Evolutionary conservation across 2,329 filamentous ascomycete species (phyloP).

Genomic region (Colletotrichum neosansevieriae): DNA sequence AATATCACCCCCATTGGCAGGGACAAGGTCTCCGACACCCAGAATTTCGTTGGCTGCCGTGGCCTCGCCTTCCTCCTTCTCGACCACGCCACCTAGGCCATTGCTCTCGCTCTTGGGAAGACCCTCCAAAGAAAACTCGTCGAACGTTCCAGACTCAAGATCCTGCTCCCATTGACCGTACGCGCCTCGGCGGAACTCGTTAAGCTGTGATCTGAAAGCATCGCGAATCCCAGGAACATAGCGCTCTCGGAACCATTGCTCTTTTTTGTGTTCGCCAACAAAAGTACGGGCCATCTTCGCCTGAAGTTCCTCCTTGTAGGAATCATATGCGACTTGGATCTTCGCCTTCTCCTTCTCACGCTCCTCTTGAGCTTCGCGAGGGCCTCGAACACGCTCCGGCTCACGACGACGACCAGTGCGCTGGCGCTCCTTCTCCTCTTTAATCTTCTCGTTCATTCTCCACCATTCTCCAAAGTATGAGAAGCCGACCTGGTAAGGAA

Average conservation of each 20-base stretch:
- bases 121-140: constrained; percentile 94
- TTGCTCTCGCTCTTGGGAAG: constrained; percentile 95
- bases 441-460: constrained; percentile 84
- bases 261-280: constrained; percentile 90
- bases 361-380: constrained; percentile 77
- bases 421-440: constrained; percentile 81
- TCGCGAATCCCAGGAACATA: constrained; percentile 88
- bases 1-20: constrained; percentile 85
- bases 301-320: constrained; percentile 76
- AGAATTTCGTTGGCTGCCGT: constrained; percentile 92
- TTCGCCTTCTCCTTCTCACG: constrained; percentile 82
- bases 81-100: constrained; percentile 83
- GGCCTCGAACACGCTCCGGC: constrained; percentile 71
- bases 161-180: constrained; percentile 93
- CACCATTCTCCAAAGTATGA: constrained; percentile 91
- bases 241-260: constrained; percentile 98
- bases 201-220: constrained; percentile 78
- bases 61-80: constrained; percentile 96
- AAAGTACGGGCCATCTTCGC: constrained; percentile 88
- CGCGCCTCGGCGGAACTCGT: constrained; percentile 81
- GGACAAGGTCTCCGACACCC: constrained; percentile 90
- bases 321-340: constrained; percentile 78
- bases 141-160: constrained; percentile 85
- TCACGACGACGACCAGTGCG: constrained; percentile 77
- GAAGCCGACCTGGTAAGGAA: constrained; percentile 86